Evolutionary conservation across 2,329 filamentous ascomycete genomes (phyloP), one percentile per base, ranked within the genome.

Genomic region (Ceratocystiopsis sp.): DNA sequence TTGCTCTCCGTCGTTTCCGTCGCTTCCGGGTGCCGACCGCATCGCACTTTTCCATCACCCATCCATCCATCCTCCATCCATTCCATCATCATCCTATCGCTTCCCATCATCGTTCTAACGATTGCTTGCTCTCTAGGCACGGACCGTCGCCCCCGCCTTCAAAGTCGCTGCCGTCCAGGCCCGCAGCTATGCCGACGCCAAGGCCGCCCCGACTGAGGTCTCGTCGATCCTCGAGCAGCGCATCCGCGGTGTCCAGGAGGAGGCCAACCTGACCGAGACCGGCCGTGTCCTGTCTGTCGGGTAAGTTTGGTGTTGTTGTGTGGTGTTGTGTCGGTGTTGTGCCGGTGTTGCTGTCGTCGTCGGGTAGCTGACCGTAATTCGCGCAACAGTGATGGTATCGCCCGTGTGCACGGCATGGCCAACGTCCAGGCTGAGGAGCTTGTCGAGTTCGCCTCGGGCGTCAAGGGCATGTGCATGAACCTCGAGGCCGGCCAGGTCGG

Each of bases 391-490:
- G 91, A 98, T 74, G 91, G 91, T 93, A 98, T 98, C 64, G 91
- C 91, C 66, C 89, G 91, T 87, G 89, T 98, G 58, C 87, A 98
- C 70, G 91, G 91, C 65, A 87, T 98, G 85, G 84, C 78, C 83
- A 98, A 98, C 67, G 91, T 98, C 71, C 91, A 98, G 78, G 89
- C 91, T 59, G 91, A 98, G 73, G 91, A 98, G 77, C 83, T 98
- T 66, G 91, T 98, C 65, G 91, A 98, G 87, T 98, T 98, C 75
- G 85, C 91, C 61, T 98, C 91, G 54, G 91, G 91, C 68, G 91
- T 96, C 70, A 96, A 96, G 81, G 91, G 91, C 68, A 98, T 98
- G 91, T 96, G 89, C 84, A 96, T 98, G 89, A 98, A 98, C 84
- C 80, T 98, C 71, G 91, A 98, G 75, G 91, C 91, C 68, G 91